Percentiles rank a stretch among this genome's conserved stretches.
These are phyloP conservation scores for Filosporella fistucella DNA, from an alignment of 495 filamentous ascomycete genomes.

Conservation along the genomic window DNA sequence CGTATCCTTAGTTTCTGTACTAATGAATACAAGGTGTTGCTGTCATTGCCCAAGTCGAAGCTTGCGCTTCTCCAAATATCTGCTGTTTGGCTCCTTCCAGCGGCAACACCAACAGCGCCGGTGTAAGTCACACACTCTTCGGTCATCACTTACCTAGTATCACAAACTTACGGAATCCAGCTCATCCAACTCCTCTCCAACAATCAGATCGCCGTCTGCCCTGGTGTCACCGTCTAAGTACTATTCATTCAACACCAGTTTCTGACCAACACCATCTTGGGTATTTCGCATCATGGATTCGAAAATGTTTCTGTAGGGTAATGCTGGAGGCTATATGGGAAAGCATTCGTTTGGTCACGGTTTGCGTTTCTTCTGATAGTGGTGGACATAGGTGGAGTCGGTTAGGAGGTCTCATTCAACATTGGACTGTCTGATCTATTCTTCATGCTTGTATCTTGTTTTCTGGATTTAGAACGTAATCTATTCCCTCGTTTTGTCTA, in stretches of 20 bases:
- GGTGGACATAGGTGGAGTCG: no score
- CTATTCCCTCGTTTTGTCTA: no score
- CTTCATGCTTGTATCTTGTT: no score
- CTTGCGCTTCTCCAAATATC: background rate
- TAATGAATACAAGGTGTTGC: background rate
- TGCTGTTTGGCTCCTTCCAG: background rate
- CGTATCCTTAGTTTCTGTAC: background rate
- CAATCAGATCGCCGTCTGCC: background rate
- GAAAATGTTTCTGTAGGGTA: background rate
- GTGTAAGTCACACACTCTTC: background rate
- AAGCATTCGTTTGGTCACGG: no score
- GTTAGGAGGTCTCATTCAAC: no score
- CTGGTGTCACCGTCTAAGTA: background rate
- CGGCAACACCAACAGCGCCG: background rate
- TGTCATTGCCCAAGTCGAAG: background rate
- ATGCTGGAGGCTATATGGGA: no score
- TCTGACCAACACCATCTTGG: background rate
- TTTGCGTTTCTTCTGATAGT: no score
- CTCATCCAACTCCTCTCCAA: background rate
- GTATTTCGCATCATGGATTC: background rate
- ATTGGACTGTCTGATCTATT: no score
- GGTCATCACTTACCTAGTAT: background rate
- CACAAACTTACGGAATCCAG: background rate
- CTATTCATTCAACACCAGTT: background rate
- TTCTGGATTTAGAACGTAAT: no score